These are phyloP conservation scores for Fusarium coicis DNA, from an alignment of 2,329 filamentous ascomycete species.

Conservation along the genomic window DNA sequence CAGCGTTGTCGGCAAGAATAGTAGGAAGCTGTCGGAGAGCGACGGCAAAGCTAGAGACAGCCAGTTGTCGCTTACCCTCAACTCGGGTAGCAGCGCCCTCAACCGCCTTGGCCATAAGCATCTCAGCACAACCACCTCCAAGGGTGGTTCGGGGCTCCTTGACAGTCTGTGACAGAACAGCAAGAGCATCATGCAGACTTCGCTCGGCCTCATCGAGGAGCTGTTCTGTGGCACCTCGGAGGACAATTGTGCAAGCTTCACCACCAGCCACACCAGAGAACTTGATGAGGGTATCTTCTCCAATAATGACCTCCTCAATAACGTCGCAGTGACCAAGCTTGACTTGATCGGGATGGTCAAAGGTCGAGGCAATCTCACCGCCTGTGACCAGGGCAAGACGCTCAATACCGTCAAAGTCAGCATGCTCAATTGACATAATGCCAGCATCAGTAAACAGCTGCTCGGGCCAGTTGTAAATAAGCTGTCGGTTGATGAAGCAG, in stretches of 20 bases:
- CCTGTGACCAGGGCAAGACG: constrained; percentile 93
- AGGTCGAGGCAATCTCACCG: constrained; percentile 96
- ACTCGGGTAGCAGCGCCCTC: constrained; percentile 93
- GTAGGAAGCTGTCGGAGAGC: constrained; percentile 94
- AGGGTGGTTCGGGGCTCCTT: constrained; percentile 94
- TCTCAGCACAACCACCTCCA: constrained; percentile 95
- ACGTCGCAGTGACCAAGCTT: constrained; percentile 95
- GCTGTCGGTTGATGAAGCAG: constrained; percentile 99
- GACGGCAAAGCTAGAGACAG: constrained; percentile 88
- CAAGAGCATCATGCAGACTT: constrained; percentile 93
- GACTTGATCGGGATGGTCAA: constrained; percentile 97
- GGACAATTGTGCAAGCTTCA: constrained; percentile 94
- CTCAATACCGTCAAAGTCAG: constrained; percentile 98
- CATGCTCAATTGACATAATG: constrained; percentile 98
- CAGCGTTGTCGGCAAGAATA: constrained; percentile 96
- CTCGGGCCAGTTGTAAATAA: constrained; percentile 99
- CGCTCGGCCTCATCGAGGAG: constrained; percentile 96
- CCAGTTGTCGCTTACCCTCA: constrained; percentile 95
- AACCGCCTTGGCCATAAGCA: constrained; percentile 99
- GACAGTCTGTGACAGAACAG: constrained; percentile 95
- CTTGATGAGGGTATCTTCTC: constrained; percentile 96
- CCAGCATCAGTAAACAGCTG: constrained; percentile 98
- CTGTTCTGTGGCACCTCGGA: constrained; percentile 96
- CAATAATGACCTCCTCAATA: constrained; percentile 98
- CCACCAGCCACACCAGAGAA: constrained; percentile 97